Base-by-base conservation (phyloP, 2,329 filamentous ascomycete genomes). In the Metarhizium brunneum region DNA sequence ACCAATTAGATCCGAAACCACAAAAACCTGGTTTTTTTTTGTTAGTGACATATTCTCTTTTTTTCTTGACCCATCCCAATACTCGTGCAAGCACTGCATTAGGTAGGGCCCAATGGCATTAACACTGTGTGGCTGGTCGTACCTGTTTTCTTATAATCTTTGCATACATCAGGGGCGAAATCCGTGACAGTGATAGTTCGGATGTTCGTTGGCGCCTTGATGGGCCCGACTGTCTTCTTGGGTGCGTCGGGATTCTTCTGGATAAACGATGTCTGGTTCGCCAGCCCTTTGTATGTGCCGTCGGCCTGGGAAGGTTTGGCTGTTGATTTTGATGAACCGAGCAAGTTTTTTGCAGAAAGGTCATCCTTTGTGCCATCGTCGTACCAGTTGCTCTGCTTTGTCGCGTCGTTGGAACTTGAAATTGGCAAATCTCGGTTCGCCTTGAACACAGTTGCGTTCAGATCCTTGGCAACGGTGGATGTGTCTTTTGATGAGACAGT, bases 161-260 rank as follows among this genome's bases (percentile, higher is more conserved):
- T 97, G 73, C 94, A 99, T 0, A 95, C 88, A 62, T 97, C 92
- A 0, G 92, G 90, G 0, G 88, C 87, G 67, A 90, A 97, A 67
- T 99, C 94, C 36, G 85, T 95, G 6, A 92, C 81, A 0, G 92
- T 97, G 60, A 95, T 87, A 2, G 88, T 95, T 53, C 94, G 85
- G 55, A 99, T 86, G 65, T 97, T 97, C 1, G 89, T 88, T 0
- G 92, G 81, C 1, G 88, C 87, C 71, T 96, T 96, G 59, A 95
- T 80, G 0, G 94, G 94, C 0, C 94, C 94, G 35, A 96, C 86
- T 40, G 82, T 78, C 60, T 84, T 80, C 32, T 73, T 75, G 2
- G 85, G 82, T 7, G 87, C 85, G 67, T 95, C 81, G 18, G 88
- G 85, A 63, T 92, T 92, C 74, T 87, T 92, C 64, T 87, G 82